Percentiles rank a stretch among this genome's conserved stretches.
phyloP scores from a whole-genome alignment of 179 eudicot species.

The Camellia oleifera region DNA sequence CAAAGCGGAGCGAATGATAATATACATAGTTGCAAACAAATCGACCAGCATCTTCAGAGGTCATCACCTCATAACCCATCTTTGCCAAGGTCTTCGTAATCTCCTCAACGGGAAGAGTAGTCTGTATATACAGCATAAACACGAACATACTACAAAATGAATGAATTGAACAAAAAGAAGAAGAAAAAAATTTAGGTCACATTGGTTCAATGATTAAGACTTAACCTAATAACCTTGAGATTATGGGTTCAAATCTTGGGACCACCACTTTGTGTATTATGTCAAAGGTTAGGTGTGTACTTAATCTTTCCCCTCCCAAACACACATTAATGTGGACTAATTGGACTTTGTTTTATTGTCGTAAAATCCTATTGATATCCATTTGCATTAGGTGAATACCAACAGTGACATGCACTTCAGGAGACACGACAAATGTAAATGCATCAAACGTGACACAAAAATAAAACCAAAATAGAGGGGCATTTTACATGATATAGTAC shows the following conservation, averaged over 20 bases:
- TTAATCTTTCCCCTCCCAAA: too few species aligned
- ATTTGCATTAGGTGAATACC: background rate
- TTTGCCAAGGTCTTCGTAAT: slow-evolving; percentile 58
- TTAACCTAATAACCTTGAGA: too few species aligned
- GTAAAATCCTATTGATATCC: background rate
- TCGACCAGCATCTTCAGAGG: slow-evolving; percentile 91
- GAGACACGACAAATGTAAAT: background rate
- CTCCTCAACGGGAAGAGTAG: slow-evolving; percentile 67
- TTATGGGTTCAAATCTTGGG: too few species aligned
- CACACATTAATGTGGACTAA: too few species aligned
- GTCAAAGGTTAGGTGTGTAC: too few species aligned
- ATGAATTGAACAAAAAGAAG: background rate
- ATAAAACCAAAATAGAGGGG: background rate
- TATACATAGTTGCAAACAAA: slow-evolving; percentile 95
- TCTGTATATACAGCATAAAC: slow-evolving; percentile 37
- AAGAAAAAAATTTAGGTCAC: background rate
- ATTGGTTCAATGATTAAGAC: too few species aligned
- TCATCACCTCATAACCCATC: slow-evolving; percentile 73
- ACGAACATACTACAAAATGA: background rate
- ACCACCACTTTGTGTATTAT: too few species aligned
- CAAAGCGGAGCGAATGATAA: slow-evolving; percentile 90
- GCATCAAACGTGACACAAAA: background rate
- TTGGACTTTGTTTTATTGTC: background rate
- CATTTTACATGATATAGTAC: too few species aligned
- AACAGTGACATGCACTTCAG: background rate